Evolutionary conservation across 1,284 basidiomycete species (phyloP).

Genomic region (Apiotrichum domesticum): DNA sequence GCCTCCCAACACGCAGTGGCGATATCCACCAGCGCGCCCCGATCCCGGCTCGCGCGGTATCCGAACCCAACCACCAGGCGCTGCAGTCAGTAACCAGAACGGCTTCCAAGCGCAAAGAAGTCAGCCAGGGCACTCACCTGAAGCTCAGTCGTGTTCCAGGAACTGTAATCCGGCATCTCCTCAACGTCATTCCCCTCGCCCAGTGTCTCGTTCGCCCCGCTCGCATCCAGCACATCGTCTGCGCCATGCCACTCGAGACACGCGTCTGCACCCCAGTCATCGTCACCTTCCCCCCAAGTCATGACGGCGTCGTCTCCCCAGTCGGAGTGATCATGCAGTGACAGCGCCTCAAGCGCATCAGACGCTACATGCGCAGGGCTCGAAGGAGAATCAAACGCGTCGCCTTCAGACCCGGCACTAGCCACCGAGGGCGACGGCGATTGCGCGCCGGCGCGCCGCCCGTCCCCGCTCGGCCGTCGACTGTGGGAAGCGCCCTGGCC

Average conservation of each 20-base stretch:
- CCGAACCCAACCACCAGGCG: constrained; percentile 27
- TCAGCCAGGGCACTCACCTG: constrained; percentile 23
- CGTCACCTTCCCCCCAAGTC: constrained; percentile 12
- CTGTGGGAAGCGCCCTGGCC: constrained; percentile 29
- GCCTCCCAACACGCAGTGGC: constrained; percentile 41
- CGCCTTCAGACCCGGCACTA: no score
- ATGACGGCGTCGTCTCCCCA: constrained; percentile 25
- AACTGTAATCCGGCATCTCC: constrained; percentile 37
- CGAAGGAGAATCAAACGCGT: neutral
- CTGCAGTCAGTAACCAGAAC: neutral
- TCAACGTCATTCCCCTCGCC: constrained; percentile 4
- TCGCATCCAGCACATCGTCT: constrained; percentile 14
- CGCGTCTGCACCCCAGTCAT: constrained; percentile 2
- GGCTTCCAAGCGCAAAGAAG: neutral
- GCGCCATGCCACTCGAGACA: constrained; percentile 5
- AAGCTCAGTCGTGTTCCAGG: constrained; percentile 31
- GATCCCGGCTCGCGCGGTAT: constrained; percentile 28
- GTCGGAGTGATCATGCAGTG: neutral
- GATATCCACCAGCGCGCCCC: constrained; percentile 26
- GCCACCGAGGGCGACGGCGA: constrained; percentile 6
- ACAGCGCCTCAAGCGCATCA: constrained; percentile 3
- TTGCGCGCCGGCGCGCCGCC: constrained; percentile 9
- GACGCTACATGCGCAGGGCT: neutral
- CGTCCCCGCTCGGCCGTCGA: neutral
- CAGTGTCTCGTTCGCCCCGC: neutral